Conservation (phyloP, 257 asterid species). For the Solanum ossicruentum region DNA sequence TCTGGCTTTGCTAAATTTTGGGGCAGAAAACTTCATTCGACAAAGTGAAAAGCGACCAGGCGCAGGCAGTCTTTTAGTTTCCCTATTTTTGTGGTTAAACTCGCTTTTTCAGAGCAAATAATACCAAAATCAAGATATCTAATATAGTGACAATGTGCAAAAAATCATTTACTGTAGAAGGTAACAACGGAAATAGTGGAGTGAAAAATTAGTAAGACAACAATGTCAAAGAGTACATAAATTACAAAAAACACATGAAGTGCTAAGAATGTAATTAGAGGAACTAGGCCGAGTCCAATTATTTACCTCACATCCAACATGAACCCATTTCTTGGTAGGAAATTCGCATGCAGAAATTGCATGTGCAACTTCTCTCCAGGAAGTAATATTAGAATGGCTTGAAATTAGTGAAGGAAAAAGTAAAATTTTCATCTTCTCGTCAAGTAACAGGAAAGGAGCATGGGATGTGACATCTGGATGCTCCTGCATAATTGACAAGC, state of each 20-base stretch:
- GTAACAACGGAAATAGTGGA: not conserved
- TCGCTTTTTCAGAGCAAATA: not conserved
- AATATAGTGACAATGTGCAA: not conserved
- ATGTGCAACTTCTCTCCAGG: slow-evolving; percentile 20
- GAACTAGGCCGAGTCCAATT: not conserved
- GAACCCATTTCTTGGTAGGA: slow-evolving; percentile 71
- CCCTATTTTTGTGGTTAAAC: not conserved
- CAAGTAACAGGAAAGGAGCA: slow-evolving; percentile 63
- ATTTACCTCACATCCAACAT: slow-evolving; percentile 82
- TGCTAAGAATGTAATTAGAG: not conserved
- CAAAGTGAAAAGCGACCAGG: not conserved
- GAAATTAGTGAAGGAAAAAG: slow-evolving; percentile 51
- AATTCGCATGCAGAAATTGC: slow-evolving; percentile 36
- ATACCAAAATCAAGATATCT: not conserved
- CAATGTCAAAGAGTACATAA: not conserved
- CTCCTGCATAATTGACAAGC: slow-evolving; percentile 33
- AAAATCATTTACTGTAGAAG: not conserved
- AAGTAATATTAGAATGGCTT: slow-evolving; percentile 13
- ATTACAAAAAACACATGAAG: not conserved
- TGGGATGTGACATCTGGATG: slow-evolving; percentile 22
- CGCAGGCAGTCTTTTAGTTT: not conserved
- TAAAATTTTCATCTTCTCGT: slow-evolving; percentile 39
- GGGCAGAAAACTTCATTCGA: not conserved
- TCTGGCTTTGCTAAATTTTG: not conserved
- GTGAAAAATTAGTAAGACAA: not conserved